phyloP scores from a whole-genome alignment of 2,329 filamentous ascomycete genomes.

The Atkinsonella texensis region DNA sequence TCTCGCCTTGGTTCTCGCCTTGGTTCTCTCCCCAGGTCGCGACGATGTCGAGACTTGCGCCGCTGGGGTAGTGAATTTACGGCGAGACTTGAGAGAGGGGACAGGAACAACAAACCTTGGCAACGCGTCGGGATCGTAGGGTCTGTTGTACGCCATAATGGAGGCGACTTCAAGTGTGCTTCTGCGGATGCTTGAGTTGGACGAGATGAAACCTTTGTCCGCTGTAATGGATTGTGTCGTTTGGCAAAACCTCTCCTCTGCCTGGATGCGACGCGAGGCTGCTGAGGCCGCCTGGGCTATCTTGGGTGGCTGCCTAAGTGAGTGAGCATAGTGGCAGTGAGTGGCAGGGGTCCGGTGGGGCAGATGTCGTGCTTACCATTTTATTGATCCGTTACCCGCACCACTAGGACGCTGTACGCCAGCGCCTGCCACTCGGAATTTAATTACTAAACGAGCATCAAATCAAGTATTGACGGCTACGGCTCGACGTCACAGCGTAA shows the following conservation, averaged over 20 bases:
- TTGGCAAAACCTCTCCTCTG: not conserved
- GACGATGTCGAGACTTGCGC: not conserved
- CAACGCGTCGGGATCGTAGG: slow-evolving; percentile 88
- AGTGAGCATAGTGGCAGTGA: not conserved
- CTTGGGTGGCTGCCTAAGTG: not conserved
- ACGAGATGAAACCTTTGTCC: not conserved
- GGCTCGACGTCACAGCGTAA: not conserved
- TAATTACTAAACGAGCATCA: no score
- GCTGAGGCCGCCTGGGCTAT: not conserved
- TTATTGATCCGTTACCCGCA: no score
- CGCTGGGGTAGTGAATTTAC: slow-evolving; percentile 4
- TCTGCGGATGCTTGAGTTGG: not conserved
- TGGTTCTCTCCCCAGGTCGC: not conserved
- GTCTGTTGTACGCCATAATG: slow-evolving; percentile 84
- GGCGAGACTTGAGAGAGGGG: slow-evolving; percentile 3
- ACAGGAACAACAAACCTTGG: slow-evolving; percentile 55
- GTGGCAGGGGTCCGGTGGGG: not conserved
- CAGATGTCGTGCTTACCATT: not conserved
- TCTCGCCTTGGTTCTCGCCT: not conserved
- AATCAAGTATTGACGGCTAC: not conserved
- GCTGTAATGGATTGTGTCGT: no score
- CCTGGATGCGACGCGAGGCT: not conserved
- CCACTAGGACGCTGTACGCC: no score
- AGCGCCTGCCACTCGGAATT: no score
- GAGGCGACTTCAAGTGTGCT: not conserved